Evolutionary conservation across 1,139 yeast species (phyloP).

Genomic region (Yamadazyma sp.): DNA sequence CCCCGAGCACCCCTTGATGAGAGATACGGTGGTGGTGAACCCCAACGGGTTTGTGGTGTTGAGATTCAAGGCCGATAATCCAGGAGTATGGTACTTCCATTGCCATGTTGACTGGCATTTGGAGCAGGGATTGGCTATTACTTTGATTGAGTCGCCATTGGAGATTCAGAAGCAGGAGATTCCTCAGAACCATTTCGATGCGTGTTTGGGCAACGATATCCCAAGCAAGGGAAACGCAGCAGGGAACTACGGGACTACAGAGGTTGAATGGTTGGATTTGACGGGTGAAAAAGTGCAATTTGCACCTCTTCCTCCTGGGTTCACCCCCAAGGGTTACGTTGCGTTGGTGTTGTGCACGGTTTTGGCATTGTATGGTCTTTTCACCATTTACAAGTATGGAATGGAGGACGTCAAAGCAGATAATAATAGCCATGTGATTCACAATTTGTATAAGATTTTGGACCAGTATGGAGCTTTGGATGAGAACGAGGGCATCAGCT

Average conservation of each 20-base stretch:
- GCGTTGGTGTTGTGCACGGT: slow-evolving; percentile 81
- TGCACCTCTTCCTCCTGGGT: slow-evolving; percentile 71
- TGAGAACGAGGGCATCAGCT: slow-evolving; percentile 18
- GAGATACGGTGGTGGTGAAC: slow-evolving; percentile 68
- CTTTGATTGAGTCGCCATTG: slow-evolving; percentile 51
- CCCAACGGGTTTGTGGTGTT: slow-evolving; percentile 67
- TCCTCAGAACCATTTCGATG: slow-evolving; percentile 56
- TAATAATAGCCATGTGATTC: slow-evolving; percentile 52
- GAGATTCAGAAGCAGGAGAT: slow-evolving; percentile 56
- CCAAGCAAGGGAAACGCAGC: slow-evolving; percentile 81
- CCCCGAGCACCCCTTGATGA: slow-evolving; percentile 57
- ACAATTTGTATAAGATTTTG: slow-evolving; percentile 48
- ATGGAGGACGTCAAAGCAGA: slow-evolving; percentile 64
- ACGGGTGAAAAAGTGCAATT: slow-evolving; percentile 71
- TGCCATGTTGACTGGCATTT: slow-evolving; percentile 68
- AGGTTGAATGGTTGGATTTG: slow-evolving; percentile 60
- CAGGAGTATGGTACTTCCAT: slow-evolving; percentile 67
- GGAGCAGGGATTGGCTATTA: slow-evolving; percentile 58
- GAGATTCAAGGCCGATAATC: slow-evolving; percentile 58
- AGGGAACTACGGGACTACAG: slow-evolving; percentile 46
- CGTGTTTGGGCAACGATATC: slow-evolving; percentile 56
- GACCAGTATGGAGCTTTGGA: slow-evolving; percentile 26
- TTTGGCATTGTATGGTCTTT: slow-evolving; percentile 78
- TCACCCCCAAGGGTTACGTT: slow-evolving; percentile 86
- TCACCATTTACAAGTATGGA: slow-evolving; percentile 78